These are phyloP conservation scores for Lodderomyces jiufengensis DNA, from an alignment of 1,139 yeast genomes.

Conservation along the genomic window DNA sequence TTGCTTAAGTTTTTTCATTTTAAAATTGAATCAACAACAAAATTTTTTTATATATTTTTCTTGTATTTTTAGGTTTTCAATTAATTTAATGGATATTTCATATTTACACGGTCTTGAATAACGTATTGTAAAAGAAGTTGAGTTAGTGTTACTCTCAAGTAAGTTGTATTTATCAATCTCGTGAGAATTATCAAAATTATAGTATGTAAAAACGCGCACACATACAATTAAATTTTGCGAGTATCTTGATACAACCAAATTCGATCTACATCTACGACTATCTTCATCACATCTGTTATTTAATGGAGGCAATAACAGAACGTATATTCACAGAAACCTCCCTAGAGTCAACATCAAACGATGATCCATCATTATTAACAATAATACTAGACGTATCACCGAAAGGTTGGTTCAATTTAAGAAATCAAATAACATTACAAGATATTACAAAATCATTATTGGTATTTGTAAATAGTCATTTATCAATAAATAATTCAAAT, in stretches of 20 bases:
- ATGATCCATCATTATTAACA: conserved; percentile 78
- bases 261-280: too few relatives aligned
- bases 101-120: too few relatives aligned
- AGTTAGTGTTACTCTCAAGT: too few relatives aligned
- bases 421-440: conserved; percentile 43
- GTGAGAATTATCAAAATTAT: too few relatives aligned
- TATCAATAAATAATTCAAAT: conserved; percentile 81
- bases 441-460: conserved; percentile 59
- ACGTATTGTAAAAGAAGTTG: too few relatives aligned
- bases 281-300: too few relatives aligned
- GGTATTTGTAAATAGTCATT: conserved; percentile 79
- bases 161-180: too few relatives aligned
- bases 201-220: too few relatives aligned
- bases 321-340: conserved; percentile 52
- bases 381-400: conserved; percentile 81
- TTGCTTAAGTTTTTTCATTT: conserved; percentile 64
- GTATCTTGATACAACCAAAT: too few relatives aligned
- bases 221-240: too few relatives aligned
- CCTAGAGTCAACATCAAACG: conserved; percentile 33
- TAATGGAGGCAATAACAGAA: conserved; percentile 76
- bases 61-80: background rate
- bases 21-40: background rate
- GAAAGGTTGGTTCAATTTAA: conserved; percentile 62
- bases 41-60: conserved; percentile 11
- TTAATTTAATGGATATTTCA: too few relatives aligned